Percentiles rank a stretch among this genome's conserved stretches.
These are phyloP conservation scores for Fusarium albidum DNA, from an alignment of 2,329 filamentous ascomycete species.

Conservation along the genomic window DNA sequence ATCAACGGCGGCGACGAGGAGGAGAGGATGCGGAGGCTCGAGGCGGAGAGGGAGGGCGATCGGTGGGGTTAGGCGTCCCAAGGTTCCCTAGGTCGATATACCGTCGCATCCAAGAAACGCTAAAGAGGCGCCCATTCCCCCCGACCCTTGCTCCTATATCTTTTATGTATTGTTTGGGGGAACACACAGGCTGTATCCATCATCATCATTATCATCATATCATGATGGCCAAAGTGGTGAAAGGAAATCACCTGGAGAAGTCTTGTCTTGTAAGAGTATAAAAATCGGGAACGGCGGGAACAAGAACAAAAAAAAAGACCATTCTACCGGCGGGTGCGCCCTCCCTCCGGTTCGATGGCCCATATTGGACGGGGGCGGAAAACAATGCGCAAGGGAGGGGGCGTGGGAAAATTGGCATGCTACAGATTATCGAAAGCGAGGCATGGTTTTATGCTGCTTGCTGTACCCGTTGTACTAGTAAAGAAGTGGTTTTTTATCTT, in stretches of 20 bases:
- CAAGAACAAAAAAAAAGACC: neutral
- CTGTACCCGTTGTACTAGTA: no score
- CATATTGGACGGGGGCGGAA: no score
- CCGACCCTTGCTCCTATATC: neutral
- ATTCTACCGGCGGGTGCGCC: neutral
- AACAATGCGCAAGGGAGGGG: no score
- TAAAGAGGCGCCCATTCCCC: conserved; percentile 2
- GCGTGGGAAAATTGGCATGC: no score
- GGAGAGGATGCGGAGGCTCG: conserved; percentile 62
- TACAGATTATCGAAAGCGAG: no score
- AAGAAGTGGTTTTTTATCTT: no score
- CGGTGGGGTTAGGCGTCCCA: conserved; percentile 52
- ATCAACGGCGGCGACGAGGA: conserved; percentile 58
- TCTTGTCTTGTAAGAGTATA: conserved; percentile 24
- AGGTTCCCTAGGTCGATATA: conserved; percentile 11
- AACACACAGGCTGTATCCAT: conserved; percentile 3
- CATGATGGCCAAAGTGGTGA: conserved; percentile 16
- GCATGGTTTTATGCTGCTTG: no score
- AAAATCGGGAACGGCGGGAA: conserved; percentile 12
- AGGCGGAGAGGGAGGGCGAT: conserved; percentile 66
- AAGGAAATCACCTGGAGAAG: conserved; percentile 3
- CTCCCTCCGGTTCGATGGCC: no score
- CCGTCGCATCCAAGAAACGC: conserved; percentile 7
- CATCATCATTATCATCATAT: no score
- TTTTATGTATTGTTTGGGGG: conserved; percentile 1